Conservation (phyloP, 768 basidiomycete genomes). For the Leccinum rimulosum region DNA sequence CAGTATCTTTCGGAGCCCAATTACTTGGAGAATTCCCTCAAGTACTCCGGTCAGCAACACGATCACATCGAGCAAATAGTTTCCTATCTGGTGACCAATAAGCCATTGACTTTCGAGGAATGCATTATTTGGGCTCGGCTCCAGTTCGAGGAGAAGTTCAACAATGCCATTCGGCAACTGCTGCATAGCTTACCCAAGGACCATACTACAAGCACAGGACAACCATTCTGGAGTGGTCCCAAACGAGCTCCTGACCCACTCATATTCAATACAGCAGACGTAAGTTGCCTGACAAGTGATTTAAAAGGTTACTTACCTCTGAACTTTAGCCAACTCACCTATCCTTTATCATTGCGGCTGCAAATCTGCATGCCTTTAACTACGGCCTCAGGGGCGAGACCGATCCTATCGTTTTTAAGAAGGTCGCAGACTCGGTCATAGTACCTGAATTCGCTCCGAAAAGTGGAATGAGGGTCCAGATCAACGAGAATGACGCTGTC, state of each 20-base stretch:
- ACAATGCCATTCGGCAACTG: constrained; percentile 89
- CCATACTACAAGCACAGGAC: constrained; percentile 83
- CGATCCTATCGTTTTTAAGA: constrained; percentile 77
- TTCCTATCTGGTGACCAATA: constrained; percentile 85
- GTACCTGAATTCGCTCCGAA: constrained; percentile 93
- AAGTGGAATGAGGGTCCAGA: constrained; percentile 89
- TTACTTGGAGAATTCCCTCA: constrained; percentile 86
- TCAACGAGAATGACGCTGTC: constrained; percentile 89
- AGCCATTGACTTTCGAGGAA: constrained; percentile 94
- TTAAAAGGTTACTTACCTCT: constrained; percentile 11
- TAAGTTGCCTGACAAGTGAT: constrained; percentile 39
- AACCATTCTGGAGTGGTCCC: constrained; percentile 99
- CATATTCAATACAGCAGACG: constrained; percentile 82
- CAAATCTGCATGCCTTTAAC: constrained; percentile 97
- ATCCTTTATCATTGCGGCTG: constrained; percentile 85
- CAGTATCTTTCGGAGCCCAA: constrained; percentile 96
- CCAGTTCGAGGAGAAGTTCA: constrained; percentile 93
- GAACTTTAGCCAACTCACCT: constrained; percentile 72
- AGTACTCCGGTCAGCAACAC: constrained; percentile 88
- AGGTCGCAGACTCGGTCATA: constrained; percentile 75
- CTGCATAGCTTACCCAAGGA: constrained; percentile 95
- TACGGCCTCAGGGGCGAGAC: constrained; percentile 92
- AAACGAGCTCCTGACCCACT: constrained; percentile 95
- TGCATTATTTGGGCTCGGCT: constrained; percentile 96
- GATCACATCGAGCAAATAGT: constrained; percentile 88